Evolutionary conservation across 2,329 filamentous ascomycete species (phyloP), one percentile per base, ranked within the genome.

Genomic region (Ascochyta clinopodiicola): DNA sequence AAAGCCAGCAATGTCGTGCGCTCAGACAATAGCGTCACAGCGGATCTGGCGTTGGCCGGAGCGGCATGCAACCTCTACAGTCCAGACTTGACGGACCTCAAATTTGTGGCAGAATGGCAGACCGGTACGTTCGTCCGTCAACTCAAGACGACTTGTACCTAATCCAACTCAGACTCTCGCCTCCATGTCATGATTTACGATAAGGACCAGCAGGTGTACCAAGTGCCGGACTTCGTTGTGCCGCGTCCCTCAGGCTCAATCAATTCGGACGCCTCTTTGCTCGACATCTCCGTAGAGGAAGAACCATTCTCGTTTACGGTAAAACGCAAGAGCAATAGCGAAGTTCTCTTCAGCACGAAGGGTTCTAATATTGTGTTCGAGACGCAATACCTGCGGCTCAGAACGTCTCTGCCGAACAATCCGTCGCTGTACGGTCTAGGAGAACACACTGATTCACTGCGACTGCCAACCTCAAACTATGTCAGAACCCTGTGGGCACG

Each of bases 391-490:
- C 75, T 93, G 37, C 84, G 87, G 17, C 78, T 94, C 54, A 82
- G 88, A 44, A 93, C 90, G 1, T 83, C 81, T 49, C 79, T 94
- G 12, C 90, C 91, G 0, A 74, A 84, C 0, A 80, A 86, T 45
- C 88, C 90, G 0, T 84, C 87, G 62, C 77, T 95, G 2, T 94
- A 94, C 67, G 91, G 91, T 0, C 80, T 94, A 1, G 91, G 90
- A 29, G 90, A 93, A 74, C 88, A 92, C 68, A 87, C 85, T 1
- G 89, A 92, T 63, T 80, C 86, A 4, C 83, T 91, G 62, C 81
- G 83, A 48, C 79, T 92, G 51, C 86, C 86, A 51, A 89, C 85
- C 0, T 86, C 83, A 29, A 82, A 89, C 72, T 90, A 90, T 71
- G 84, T 84, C 24, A 83, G 89, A 37, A 91, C 89, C 0, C 74